A percentile compares a stretch with the other conserved stretches of the same genome.
Evolutionary conservation across 225 moss, liverwort and hornwort species (phyloP).

Genomic region (Marchantia paleacea): DNA sequence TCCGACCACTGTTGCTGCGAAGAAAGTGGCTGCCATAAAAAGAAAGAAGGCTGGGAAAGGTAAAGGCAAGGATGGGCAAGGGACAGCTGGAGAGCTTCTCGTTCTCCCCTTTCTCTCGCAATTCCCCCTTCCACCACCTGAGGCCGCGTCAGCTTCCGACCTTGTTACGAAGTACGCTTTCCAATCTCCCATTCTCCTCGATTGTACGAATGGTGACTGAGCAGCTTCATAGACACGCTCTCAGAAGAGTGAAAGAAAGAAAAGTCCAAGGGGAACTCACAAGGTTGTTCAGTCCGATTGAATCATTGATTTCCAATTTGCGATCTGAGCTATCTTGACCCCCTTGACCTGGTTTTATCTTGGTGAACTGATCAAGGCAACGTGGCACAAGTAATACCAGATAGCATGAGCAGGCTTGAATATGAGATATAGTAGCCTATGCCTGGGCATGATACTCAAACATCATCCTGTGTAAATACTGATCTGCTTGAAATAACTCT

Average conservation of each 20-base stretch:
- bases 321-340: background rate
- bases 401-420: background rate
- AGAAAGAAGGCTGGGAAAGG: constrained; percentile 65
- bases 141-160: constrained; percentile 47
- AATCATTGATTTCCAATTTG: background rate
- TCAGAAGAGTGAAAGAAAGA: background rate
- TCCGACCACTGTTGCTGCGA: constrained; percentile 52
- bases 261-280: background rate
- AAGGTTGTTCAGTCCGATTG: background rate
- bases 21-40: constrained; percentile 59
- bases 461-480: background rate
- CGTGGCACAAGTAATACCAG: background rate
- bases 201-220: background rate
- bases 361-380: too few species aligned
- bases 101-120: constrained; percentile 74
- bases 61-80: constrained; percentile 50
- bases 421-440: background rate
- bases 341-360: background rate
- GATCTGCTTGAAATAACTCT: background rate
- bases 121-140: constrained; percentile 58
- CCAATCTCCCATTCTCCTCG: background rate
- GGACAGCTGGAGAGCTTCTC: constrained; percentile 62
- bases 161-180: constrained; percentile 53
- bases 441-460: background rate
- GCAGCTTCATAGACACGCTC: background rate